phyloP scores from a whole-genome alignment of 1,284 basidiomycete species.

The Ustilago esculenta region DNA sequence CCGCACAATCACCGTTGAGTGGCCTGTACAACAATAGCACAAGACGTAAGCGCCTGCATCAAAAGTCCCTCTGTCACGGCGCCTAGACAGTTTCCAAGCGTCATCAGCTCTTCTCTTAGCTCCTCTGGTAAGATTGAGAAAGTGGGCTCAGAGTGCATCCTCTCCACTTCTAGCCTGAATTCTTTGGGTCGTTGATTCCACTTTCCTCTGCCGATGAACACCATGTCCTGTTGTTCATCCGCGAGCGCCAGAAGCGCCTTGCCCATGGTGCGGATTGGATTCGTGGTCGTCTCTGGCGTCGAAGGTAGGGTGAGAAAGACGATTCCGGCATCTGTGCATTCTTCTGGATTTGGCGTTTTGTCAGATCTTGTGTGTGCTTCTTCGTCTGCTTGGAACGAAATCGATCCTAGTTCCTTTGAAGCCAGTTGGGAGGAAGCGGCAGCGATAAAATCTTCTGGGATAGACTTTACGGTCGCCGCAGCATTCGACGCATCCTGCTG shows the following conservation, averaged over 20 bases:
- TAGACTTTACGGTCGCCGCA: conserved; percentile 10
- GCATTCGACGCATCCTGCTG: conserved; percentile 28
- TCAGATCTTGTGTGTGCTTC: not conserved
- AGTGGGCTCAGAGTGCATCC: conserved; percentile 17
- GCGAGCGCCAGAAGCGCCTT: conserved; percentile 18
- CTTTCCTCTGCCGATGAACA: conserved; percentile 48
- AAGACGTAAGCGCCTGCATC: conserved; percentile 5
- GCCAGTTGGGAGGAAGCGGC: not conserved
- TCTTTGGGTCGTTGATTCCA: conserved; percentile 35
- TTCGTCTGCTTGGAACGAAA: too few relatives aligned
- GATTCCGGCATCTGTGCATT: conserved; percentile 16
- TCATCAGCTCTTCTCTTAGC: conserved; percentile 15
- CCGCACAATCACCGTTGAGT: conserved; percentile 7
- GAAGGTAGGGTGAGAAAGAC: conserved; percentile 24
- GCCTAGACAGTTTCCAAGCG: conserved; percentile 36
- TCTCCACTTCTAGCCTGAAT: conserved; percentile 35
- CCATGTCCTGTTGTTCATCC: conserved; percentile 32
- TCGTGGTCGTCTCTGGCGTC: not conserved
- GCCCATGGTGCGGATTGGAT: conserved; percentile 20
- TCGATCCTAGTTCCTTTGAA: too few relatives aligned
- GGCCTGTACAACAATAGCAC: conserved; percentile 24
- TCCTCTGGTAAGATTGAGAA: conserved; percentile 6
- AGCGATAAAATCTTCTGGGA: conserved; percentile 10
- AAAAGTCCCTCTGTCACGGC: conserved; percentile 37
- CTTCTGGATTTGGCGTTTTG: not conserved